These are phyloP conservation scores for Aphanomyces stellatus DNA, from an alignment of 352 stramenopile species.

Conservation along the genomic window DNA sequence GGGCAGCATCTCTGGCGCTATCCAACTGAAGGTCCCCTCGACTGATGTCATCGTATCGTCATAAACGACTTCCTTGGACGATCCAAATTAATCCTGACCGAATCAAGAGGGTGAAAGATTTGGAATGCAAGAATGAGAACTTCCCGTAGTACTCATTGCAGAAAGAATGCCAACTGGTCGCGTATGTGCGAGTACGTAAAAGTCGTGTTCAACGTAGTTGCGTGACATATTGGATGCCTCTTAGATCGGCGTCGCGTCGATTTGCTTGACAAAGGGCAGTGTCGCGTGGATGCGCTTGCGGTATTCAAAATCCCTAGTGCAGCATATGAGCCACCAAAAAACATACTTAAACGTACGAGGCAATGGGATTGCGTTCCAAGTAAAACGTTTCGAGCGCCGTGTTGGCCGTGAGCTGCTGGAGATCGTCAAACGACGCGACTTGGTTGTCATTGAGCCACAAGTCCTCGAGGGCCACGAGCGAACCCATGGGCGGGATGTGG, in stretches of 20 bases:
- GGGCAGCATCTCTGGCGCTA: no score
- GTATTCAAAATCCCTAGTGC: constrained; percentile 88
- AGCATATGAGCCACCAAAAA: neutral
- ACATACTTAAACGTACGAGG: constrained; percentile 30
- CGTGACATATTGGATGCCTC: no score
- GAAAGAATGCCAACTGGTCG: no score
- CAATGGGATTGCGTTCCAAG: constrained; percentile 93
- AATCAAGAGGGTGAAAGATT: no score
- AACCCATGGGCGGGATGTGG: constrained; percentile 37
- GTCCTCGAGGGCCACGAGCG: constrained; percentile 47
- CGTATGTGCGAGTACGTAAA: no score
- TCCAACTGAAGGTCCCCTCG: no score
- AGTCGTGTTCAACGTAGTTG: no score
- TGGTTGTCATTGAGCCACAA: constrained; percentile 76
- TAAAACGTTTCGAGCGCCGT: constrained; percentile 88
- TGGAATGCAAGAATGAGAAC: no score
- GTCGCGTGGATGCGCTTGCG: constrained; percentile 86
- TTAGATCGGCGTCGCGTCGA: constrained; percentile 84
- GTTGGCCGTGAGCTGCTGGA: constrained; percentile 54
- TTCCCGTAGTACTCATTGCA: no score
- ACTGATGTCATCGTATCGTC: no score
- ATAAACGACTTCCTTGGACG: no score
- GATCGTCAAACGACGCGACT: constrained; percentile 48
- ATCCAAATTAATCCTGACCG: no score
- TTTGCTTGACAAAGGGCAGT: constrained; percentile 89